phyloP scores from a whole-genome alignment of 2,329 filamentous ascomycete species.

The Erysiphe neolycopersici region DNA sequence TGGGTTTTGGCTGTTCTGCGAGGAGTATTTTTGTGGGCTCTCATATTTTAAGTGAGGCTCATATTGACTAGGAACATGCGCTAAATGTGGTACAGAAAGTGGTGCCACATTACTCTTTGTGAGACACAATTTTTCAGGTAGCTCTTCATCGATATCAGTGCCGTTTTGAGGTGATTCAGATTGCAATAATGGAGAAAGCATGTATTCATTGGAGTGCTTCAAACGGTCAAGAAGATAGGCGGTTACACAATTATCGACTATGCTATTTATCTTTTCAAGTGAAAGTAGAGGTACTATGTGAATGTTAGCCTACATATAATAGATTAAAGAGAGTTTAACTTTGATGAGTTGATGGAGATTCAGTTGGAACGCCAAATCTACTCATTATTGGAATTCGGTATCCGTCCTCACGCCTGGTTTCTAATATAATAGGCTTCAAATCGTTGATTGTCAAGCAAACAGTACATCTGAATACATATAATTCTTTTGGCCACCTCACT shows the following conservation, averaged over 20 bases:
- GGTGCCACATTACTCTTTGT: neutral
- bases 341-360: too few species aligned
- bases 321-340: too few species aligned
- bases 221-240: conserved; percentile 20
- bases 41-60: too few species aligned
- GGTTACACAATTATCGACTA: conserved; percentile 28
- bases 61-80: conserved; percentile 4
- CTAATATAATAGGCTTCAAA: conserved; percentile 21
- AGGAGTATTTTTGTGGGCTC: neutral
- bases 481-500: conserved; percentile 50
- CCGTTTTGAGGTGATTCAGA: too few species aligned
- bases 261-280: conserved; percentile 27
- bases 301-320: conserved; percentile 1
- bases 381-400: conserved; percentile 4
- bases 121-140: neutral
- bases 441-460: conserved; percentile 73
- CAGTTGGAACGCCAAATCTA: too few species aligned
- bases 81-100: neutral
- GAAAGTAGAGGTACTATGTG: conserved; percentile 23
- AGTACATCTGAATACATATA: conserved; percentile 55
- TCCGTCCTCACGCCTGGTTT: conserved; percentile 9
- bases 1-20: conserved; percentile 5
- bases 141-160: neutral
- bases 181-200: neutral
- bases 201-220: neutral